phyloP scores from a whole-genome alignment of 352 stramenopile genomes.

The Phytopythium oedochilum region DNA sequence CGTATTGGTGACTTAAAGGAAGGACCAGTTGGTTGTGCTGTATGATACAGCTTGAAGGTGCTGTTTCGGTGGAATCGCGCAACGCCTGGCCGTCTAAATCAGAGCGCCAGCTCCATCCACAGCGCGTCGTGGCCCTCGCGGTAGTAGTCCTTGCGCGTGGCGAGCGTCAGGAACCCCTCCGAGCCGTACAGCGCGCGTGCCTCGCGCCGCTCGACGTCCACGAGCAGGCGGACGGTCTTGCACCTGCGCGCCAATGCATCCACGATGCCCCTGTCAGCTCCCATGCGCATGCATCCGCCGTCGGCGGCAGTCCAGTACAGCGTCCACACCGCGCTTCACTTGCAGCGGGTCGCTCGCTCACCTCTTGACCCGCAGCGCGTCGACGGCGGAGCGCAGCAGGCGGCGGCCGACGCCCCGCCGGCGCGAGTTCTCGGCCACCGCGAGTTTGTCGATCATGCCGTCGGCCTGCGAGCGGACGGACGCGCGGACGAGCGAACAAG shows the following conservation, averaged over 20 bases:
- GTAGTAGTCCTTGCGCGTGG: conserved; percentile 36
- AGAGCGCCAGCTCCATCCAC: conserved; percentile 22
- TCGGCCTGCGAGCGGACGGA: conserved; percentile 14
- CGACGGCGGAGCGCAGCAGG: conserved; percentile 29
- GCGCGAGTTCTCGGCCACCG: conserved; percentile 23
- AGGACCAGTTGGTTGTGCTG: too few relatives aligned
- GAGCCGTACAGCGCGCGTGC: conserved; percentile 40
- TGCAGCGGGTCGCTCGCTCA: too few relatives aligned
- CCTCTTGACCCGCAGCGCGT: conserved; percentile 20
- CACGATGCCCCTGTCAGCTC: background rate
- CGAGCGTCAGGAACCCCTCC: conserved; percentile 22
- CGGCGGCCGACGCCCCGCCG: conserved; percentile 25
- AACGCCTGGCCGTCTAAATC: too few relatives aligned
- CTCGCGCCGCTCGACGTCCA: conserved; percentile 24
- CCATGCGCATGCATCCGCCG: background rate
- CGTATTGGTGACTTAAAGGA: too few relatives aligned
- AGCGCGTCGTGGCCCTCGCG: conserved; percentile 30
- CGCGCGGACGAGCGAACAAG: background rate
- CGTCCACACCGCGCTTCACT: too few relatives aligned
- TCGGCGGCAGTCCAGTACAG: too few relatives aligned
- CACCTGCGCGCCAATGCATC: conserved; percentile 10
- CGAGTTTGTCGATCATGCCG: conserved; percentile 41
- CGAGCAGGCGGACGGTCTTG: conserved; percentile 17
- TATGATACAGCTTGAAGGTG: too few relatives aligned
- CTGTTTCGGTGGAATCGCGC: too few relatives aligned